Evolutionary conservation across 2,329 filamentous ascomycete genomes (phyloP).

Genomic region (Fusarium sp.): DNA sequence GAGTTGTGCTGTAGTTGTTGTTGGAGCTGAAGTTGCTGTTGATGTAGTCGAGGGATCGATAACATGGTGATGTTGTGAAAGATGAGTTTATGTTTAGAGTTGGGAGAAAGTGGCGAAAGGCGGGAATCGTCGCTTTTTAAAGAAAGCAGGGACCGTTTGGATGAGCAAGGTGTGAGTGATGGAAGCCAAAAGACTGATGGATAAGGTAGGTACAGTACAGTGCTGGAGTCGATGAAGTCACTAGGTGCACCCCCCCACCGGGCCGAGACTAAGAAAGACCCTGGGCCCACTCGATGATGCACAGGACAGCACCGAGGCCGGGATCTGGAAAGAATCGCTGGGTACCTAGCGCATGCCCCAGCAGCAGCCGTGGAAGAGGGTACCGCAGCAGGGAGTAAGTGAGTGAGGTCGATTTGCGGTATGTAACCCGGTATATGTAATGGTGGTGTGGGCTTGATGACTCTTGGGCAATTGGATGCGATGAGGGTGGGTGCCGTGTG

Average conservation of each 20-base stretch:
- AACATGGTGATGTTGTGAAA: conserved; percentile 42
- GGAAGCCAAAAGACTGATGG: conserved; percentile 36
- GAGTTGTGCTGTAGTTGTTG: conserved; percentile 45
- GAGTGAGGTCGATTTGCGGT: conserved; percentile 18
- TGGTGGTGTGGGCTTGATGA: conserved; percentile 21
- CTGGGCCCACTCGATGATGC: conserved; percentile 32
- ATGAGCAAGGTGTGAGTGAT: conserved; percentile 22
- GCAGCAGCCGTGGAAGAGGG: conserved; percentile 20
- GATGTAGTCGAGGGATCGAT: conserved; percentile 43
- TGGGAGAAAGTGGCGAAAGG: conserved; percentile 39
- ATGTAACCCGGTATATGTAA: conserved; percentile 22
- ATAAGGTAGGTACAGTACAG: conserved; percentile 17
- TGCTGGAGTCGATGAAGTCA: neutral
- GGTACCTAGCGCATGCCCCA: neutral
- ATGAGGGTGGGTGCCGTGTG: neutral
- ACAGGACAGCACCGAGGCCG: conserved; percentile 20
- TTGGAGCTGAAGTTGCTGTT: conserved; percentile 40
- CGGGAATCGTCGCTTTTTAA: conserved; percentile 42
- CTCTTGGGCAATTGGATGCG: conserved; percentile 1
- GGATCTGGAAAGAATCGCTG: conserved; percentile 12
- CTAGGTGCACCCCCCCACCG: conserved; percentile 5
- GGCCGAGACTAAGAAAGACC: conserved; percentile 22
- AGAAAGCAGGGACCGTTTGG: conserved; percentile 24
- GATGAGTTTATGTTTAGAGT: conserved; percentile 35
- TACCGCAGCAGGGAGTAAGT: conserved; percentile 2